These are phyloP conservation scores for Cryptococcus jaspeensis DNA, from an alignment of 1,284 basidiomycete genomes.

Conservation along the genomic window DNA sequence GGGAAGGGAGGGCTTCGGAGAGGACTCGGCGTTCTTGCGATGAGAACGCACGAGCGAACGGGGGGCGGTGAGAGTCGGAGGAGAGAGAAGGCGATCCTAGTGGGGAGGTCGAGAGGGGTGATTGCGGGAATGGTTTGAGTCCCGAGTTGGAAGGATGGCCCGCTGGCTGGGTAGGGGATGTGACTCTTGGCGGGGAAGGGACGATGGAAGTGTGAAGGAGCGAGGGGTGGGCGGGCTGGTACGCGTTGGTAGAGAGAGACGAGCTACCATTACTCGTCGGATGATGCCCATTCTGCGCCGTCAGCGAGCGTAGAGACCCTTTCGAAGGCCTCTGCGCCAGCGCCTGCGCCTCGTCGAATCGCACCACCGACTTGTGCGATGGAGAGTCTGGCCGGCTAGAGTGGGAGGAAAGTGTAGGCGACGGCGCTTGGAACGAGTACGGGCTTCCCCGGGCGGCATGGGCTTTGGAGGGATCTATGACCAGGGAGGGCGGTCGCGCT, in stretches of 20 bases:
- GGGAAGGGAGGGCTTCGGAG: constrained; percentile 17
- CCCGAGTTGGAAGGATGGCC: constrained; percentile 2
- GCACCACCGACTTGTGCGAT: neutral
- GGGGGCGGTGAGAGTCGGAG: neutral
- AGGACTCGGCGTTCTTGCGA: constrained; percentile 27
- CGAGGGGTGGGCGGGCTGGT: constrained; percentile 18
- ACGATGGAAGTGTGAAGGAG: constrained; percentile 12
- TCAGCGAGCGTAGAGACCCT: neutral
- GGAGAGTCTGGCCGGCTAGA: neutral
- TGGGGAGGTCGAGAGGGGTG: neutral
- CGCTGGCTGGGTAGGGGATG: constrained; percentile 3
- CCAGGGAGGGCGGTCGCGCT: constrained; percentile 14
- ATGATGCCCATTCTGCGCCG: neutral
- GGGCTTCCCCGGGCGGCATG: neutral
- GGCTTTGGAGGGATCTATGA: neutral
- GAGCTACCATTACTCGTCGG: neutral
- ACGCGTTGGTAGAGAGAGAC: constrained; percentile 1
- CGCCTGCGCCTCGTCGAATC: neutral
- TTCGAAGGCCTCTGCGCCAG: constrained; percentile 1
- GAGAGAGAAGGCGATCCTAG: neutral
- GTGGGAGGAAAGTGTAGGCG: neutral
- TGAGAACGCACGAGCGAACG: constrained; percentile 1
- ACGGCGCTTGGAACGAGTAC: neutral
- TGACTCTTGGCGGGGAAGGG: constrained; percentile 5
- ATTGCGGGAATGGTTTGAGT: constrained; percentile 5